Evolutionary conservation across 1,284 basidiomycete species (phyloP).

Genomic region (Pterulicium gracile): DNA sequence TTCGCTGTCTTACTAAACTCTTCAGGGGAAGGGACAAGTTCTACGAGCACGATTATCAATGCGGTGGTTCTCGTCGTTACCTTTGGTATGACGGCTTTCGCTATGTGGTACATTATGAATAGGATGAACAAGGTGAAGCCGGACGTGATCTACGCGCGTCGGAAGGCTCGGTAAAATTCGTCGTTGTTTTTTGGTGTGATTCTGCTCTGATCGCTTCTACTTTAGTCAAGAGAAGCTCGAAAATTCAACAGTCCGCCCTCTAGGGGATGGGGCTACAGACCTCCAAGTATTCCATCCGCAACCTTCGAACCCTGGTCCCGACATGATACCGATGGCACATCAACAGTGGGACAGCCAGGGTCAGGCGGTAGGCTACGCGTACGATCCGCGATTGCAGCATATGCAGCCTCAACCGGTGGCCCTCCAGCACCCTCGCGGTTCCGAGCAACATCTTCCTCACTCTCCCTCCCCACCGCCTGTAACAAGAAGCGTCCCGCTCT

Average conservation of each 20-base stretch:
- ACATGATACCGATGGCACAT: slow-evolving; percentile 28
- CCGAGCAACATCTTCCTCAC: no score
- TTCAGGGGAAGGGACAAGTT: slow-evolving; percentile 27
- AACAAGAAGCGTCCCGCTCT: no score
- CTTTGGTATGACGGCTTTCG: slow-evolving; percentile 59
- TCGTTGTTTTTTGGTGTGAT: slow-evolving; percentile 6
- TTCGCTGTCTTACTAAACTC: slow-evolving; percentile 8
- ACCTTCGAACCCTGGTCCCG: slow-evolving; percentile 27
- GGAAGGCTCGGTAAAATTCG: slow-evolving; percentile 50
- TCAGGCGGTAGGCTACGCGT: slow-evolving; percentile 22
- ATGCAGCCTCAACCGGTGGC: no score
- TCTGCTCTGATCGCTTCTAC: no score
- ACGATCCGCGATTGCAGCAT: no score
- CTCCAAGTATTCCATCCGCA: slow-evolving; percentile 24
- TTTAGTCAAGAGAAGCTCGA: slow-evolving; percentile 38
- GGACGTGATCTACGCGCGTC: slow-evolving; percentile 59
- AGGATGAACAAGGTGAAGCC: slow-evolving; percentile 72
- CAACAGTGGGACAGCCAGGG: slow-evolving; percentile 28
- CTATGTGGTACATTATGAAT: slow-evolving; percentile 77
- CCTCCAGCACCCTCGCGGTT: no score
- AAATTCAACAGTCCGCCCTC: slow-evolving; percentile 18
- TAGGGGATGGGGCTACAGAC: slow-evolving; percentile 18
- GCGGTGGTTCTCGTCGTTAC: slow-evolving; percentile 56
- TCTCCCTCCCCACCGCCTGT: no score
- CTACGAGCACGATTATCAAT: slow-evolving; percentile 48